phyloP scores from a whole-genome alignment of 768 basidiomycete species.

The Hydnomerulius pinastri region DNA sequence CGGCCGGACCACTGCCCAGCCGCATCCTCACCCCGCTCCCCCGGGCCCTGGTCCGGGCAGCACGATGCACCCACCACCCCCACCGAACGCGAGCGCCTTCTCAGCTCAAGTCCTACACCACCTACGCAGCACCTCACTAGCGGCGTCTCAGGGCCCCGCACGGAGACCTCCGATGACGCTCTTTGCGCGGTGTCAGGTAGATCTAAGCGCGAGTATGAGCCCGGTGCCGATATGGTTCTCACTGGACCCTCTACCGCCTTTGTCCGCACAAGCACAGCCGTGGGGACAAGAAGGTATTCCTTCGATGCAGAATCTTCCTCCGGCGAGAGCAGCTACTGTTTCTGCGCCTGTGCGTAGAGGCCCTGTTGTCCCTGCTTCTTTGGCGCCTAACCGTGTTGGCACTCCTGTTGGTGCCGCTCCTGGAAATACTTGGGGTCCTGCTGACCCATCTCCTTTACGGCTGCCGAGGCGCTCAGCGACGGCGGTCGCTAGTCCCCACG shows the following conservation, averaged over 20 bases:
- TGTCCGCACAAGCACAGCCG: constrained; percentile 12
- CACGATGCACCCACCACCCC: background rate
- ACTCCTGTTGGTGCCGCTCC: background rate
- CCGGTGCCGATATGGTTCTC: constrained; percentile 67
- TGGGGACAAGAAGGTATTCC: background rate
- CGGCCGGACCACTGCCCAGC: constrained; percentile 37
- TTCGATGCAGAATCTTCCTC: constrained; percentile 6
- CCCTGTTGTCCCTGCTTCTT: background rate
- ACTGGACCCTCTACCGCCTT: constrained; percentile 47
- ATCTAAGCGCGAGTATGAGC: constrained; percentile 48
- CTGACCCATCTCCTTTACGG: constrained; percentile 1
- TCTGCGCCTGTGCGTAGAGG: constrained; percentile 30
- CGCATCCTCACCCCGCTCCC: constrained; percentile 12
- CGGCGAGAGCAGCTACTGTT: constrained; percentile 32
- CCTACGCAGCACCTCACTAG: constrained; percentile 20
- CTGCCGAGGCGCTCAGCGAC: constrained; percentile 22
- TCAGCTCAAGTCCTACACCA: constrained; percentile 29
- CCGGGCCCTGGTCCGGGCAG: constrained; percentile 8
- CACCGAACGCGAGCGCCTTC: constrained; percentile 31
- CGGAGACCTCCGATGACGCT: constrained; percentile 45
- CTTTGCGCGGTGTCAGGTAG: constrained; percentile 56
- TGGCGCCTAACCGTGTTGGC: background rate
- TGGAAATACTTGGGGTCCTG: background rate
- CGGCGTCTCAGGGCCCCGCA: constrained; percentile 21
- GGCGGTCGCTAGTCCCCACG: background rate